phyloP scores from a whole-genome alignment of 257 asterid genomes.

The Solanum commersonii region DNA sequence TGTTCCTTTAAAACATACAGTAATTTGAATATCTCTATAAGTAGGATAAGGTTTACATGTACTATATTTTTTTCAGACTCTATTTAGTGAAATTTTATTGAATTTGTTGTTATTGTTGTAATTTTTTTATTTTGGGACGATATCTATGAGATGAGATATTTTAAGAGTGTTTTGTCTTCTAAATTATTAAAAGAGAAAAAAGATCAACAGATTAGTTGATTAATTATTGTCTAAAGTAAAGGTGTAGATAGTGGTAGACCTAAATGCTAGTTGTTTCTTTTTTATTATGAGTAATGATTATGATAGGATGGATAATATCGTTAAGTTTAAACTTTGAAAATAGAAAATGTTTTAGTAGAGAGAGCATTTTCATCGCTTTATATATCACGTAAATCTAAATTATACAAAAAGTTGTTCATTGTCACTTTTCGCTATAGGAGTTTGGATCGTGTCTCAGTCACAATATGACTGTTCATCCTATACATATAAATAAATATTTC shows the following conservation, averaged over 20 bases:
- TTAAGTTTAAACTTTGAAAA: not conserved
- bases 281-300: not conserved
- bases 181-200: not conserved
- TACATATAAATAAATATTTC: not conserved
- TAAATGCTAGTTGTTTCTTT: not conserved
- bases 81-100: too few species aligned
- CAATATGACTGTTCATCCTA: not conserved
- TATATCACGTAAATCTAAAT: not conserved
- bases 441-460: not conserved
- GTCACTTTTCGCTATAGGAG: not conserved
- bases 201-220: not conserved
- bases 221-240: not conserved
- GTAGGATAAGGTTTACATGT: too few species aligned
- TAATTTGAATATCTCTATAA: too few species aligned
- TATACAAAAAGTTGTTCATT: not conserved
- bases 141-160: too few species aligned
- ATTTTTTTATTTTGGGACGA: too few species aligned
- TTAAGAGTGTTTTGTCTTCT: too few species aligned
- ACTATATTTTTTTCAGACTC: too few species aligned
- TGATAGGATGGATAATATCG: not conserved
- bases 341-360: accelerated
- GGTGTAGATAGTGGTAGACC: not conserved
- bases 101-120: too few species aligned
- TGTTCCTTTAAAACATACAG: too few species aligned
- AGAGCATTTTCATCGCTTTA: accelerated